Conservation (phyloP, 2,329 filamentous ascomycete species). For the Bertia moriformis region DNA sequence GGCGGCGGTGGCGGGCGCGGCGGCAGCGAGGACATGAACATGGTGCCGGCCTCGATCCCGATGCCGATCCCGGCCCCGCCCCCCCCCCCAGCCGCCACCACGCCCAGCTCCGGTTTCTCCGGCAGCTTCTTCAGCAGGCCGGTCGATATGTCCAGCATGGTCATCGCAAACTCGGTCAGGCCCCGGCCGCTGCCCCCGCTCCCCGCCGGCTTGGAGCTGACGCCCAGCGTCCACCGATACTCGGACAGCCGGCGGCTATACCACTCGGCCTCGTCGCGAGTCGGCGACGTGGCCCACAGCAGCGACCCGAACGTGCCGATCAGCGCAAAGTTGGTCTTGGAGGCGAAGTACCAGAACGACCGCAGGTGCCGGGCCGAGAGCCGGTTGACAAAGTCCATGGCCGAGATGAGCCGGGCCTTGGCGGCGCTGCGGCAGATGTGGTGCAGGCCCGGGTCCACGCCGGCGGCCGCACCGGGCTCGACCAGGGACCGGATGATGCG, state of each 20-base stretch:
- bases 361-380: constrained; percentile 72
- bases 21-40: constrained; percentile 11
- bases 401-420: constrained; percentile 83
- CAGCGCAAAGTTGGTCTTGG: constrained; percentile 80
- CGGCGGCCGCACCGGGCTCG: constrained; percentile 26
- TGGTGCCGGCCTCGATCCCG: constrained; percentile 19
- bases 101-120: constrained; percentile 53
- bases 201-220: constrained; percentile 59
- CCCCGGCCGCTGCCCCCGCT: constrained; percentile 24
- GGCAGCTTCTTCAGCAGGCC: constrained; percentile 55
- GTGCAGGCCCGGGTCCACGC: constrained; percentile 64
- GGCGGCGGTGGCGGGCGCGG: constrained; percentile 10
- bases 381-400: constrained; percentile 94
- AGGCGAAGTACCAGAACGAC: constrained; percentile 87
- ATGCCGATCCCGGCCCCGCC: constrained; percentile 32
- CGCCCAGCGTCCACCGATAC: constrained; percentile 85
- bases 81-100: too few species aligned
- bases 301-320: constrained; percentile 88
- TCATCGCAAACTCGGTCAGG: constrained; percentile 59
- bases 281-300: constrained; percentile 77
- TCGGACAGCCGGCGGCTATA: constrained; percentile 74
- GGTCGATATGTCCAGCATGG: constrained; percentile 60
- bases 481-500: constrained; percentile 69
- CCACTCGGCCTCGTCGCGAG: constrained; percentile 79
- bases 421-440: constrained; percentile 89